These are phyloP conservation scores for Russula emetica DNA, from an alignment of 768 basidiomycete genomes.

Conservation along the genomic window DNA sequence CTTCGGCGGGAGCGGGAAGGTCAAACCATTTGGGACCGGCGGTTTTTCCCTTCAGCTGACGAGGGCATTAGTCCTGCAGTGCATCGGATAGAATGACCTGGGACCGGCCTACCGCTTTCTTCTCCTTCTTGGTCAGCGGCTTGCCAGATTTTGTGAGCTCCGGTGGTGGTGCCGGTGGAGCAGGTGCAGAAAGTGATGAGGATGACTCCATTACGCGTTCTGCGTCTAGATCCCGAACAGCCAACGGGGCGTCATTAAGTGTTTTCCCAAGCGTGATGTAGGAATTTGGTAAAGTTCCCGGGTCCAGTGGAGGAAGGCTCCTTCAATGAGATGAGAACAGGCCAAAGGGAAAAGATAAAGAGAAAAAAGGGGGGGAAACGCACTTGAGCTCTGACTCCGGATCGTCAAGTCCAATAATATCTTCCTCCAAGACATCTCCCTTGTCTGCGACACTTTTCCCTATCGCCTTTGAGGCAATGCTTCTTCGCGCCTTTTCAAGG, in stretches of 20 bases:
- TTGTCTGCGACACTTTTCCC: slow-evolving; percentile 7
- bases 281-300: slow-evolving; percentile 56
- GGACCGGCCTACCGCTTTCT: slow-evolving; percentile 55
- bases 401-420: slow-evolving; percentile 48
- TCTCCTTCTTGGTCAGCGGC: slow-evolving; percentile 65
- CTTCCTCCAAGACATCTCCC: slow-evolving; percentile 40
- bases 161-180: slow-evolving; percentile 59
- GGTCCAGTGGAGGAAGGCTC: slow-evolving; percentile 59
- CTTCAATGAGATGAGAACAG: slow-evolving; percentile 34
- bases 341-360: slow-evolving; percentile 6
- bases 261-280: slow-evolving; percentile 56
- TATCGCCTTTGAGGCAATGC: slow-evolving; percentile 33
- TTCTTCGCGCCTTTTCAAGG: slow-evolving; percentile 56
- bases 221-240: slow-evolving; percentile 58
- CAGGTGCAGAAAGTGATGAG: slow-evolving; percentile 48
- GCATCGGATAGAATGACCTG: slow-evolving; percentile 7
- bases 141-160: slow-evolving; percentile 58
- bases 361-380: slow-evolving; percentile 19
- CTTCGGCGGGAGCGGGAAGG: slow-evolving; percentile 74
- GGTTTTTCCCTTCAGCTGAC: slow-evolving; percentile 65
- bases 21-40: slow-evolving; percentile 86
- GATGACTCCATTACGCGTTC: slow-evolving; percentile 49
- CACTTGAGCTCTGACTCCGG: slow-evolving; percentile 37
- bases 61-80: background rate
- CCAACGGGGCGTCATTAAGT: slow-evolving; percentile 43